Evolutionary conservation across 2,329 filamentous ascomycete genomes (phyloP), one percentile per base, ranked within the genome.

Genomic region (Xylariaceae sp.): DNA sequence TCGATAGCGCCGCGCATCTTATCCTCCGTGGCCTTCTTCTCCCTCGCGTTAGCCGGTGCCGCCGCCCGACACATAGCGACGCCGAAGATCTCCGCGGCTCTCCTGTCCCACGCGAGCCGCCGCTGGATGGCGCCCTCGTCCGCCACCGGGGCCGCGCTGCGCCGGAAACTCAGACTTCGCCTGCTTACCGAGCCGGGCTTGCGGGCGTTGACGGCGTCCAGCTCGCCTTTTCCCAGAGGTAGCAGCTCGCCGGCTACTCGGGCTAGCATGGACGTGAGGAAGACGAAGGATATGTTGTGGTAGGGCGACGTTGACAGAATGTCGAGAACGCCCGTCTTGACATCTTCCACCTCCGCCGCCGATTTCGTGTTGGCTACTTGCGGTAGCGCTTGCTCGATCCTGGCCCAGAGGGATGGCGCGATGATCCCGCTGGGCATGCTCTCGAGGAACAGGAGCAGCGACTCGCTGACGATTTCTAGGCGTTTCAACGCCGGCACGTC

Each of bases 211-310:
- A 76, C 45, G 37, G 65, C 56, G 55, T 76, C 63, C 45, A 71
- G 47, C 47, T 75, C 72, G 0, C 68, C 66, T 16, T 70, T 71
- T 12, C 63, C 71, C 1, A 77, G 61, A 21, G 62, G 78, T 39
- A 66, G 68, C 5, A 84, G 68, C 51, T 84, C 80, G 0, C 72
- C 68, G 1, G 76, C 72, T 1, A 81, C 71, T 3, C 77, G 75
- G 2, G 76, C 72, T 0, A 96, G 77, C 71, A 91, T 92, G 8
- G 88, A 85, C 0, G 87, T 89, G 15, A 96, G 74, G 60, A 96
- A 91, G 2, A 95, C 88, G 65, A 96, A 95, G 0, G 88, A 87
- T 51, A 96, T 92, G 66, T 90, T 94, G 71, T 95, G 87, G 47
- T 86, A 86, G 0, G 90, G 88, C 0, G 83, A 79, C 1, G 80